Evolutionary conservation across 2,329 filamentous ascomycete genomes (phyloP).

Genomic region (Ustilaginoidea virens): DNA sequence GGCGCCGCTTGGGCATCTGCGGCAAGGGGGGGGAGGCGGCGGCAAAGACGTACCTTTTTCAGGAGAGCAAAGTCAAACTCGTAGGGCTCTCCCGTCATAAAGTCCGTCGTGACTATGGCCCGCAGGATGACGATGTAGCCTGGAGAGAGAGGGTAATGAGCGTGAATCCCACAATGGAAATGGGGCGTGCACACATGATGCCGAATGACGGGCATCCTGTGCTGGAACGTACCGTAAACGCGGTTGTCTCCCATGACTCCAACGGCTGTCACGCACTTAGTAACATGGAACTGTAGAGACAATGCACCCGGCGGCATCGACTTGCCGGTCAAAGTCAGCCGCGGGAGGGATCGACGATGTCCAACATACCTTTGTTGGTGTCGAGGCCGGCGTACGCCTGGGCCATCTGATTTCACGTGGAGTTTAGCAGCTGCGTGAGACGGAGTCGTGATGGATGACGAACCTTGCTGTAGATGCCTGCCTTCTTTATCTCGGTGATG

Average conservation of each 20-base stretch:
- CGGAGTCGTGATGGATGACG: slow-evolving; percentile 4
- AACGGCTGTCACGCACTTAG: slow-evolving; percentile 3
- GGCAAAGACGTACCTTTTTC: slow-evolving; percentile 18
- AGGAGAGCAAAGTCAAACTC: slow-evolving; percentile 51
- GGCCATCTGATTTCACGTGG: too few relatives aligned
- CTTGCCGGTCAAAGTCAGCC: too few relatives aligned
- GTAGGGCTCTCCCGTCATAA: slow-evolving; percentile 54
- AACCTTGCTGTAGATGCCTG: slow-evolving; percentile 53
- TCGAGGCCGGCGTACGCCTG: slow-evolving; percentile 14
- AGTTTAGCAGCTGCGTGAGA: background rate
- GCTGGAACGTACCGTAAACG: slow-evolving; percentile 19
- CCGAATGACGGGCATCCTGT: too few relatives aligned
- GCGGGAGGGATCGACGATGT: too few relatives aligned
- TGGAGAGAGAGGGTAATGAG: background rate
- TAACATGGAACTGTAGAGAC: background rate
- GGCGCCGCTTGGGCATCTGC: too few relatives aligned
- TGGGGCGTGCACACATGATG: slow-evolving; percentile 6
- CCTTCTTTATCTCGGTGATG: slow-evolving; percentile 57
- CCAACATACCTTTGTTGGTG: slow-evolving; percentile 8
- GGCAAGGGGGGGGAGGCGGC: too few relatives aligned
- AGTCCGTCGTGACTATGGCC: slow-evolving; percentile 5
- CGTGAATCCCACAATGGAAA: background rate
- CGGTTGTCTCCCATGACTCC: slow-evolving; percentile 12
- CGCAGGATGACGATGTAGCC: slow-evolving; percentile 2
- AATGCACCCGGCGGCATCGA: background rate